Conservation (phyloP, 2,329 filamentous ascomycete species). For the Fusarium denticulatum region DNA sequence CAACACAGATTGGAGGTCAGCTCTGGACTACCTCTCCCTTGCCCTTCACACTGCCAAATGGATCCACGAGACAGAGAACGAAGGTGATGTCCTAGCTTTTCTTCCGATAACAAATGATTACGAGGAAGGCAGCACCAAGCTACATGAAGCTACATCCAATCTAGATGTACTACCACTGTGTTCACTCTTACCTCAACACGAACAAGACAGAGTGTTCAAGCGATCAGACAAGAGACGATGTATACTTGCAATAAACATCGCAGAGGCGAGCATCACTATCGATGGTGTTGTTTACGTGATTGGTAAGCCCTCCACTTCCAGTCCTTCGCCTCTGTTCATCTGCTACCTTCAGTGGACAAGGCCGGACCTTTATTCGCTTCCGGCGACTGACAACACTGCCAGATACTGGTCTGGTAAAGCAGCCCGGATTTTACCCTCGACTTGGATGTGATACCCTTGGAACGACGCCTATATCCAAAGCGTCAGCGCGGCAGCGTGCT, state of each 20-base stretch:
- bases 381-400: not conserved
- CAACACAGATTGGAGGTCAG: too few relatives aligned
- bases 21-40: too few relatives aligned
- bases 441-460: not conserved
- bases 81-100: too few relatives aligned
- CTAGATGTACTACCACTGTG: too few relatives aligned
- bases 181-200: too few relatives aligned
- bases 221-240: not conserved
- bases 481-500: not conserved
- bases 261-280: fast-evolving
- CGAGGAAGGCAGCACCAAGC: too few relatives aligned
- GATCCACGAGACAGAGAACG: too few relatives aligned
- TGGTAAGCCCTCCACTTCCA: not conserved
- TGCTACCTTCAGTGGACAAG: not conserved
- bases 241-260: not conserved
- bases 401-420: not conserved
- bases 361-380: not conserved
- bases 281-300: not conserved
- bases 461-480: fast-evolving
- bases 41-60: too few relatives aligned
- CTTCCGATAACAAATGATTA: too few relatives aligned
- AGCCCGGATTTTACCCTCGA: not conserved
- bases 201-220: too few relatives aligned
- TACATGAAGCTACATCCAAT: too few relatives aligned
- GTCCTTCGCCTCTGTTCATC: not conserved